A percentile compares a stretch with the other conserved stretches of the same genome.
These are phyloP conservation scores for Penicillium sp. DNA, from an alignment of 2,329 filamentous ascomycete species.

Conservation along the genomic window DNA sequence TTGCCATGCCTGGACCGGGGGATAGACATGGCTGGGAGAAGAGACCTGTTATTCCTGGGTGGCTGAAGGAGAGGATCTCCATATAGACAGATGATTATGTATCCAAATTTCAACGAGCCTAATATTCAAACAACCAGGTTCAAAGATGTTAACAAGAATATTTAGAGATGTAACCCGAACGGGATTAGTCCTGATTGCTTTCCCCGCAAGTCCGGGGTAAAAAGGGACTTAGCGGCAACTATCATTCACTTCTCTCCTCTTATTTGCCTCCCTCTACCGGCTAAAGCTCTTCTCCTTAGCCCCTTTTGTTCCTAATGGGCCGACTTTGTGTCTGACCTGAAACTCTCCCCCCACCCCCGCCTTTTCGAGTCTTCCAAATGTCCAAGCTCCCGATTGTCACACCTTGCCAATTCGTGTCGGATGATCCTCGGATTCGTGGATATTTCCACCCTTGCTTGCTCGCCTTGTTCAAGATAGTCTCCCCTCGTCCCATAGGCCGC, in stretches of 20 bases:
- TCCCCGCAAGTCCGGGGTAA: slow-evolving; percentile 10
- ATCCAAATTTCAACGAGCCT: background rate
- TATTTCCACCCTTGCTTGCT: slow-evolving; percentile 11
- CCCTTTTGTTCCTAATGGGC: background rate
- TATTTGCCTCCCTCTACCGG: background rate
- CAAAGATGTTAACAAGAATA: no score
- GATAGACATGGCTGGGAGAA: slow-evolving; percentile 65
- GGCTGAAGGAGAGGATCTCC: slow-evolving; percentile 59
- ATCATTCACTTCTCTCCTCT: background rate
- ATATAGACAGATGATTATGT: background rate
- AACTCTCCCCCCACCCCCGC: slow-evolving; percentile 3
- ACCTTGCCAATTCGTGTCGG: background rate
- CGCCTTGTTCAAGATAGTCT: slow-evolving; percentile 11
- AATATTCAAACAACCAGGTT: background rate
- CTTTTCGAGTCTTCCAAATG: background rate
- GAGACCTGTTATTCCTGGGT: slow-evolving; percentile 60
- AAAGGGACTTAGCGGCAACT: background rate
- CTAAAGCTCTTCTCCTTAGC: background rate
- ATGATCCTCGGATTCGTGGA: slow-evolving; percentile 26
- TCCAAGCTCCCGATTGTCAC: background rate
- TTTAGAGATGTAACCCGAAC: background rate
- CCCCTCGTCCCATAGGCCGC: slow-evolving; percentile 8
- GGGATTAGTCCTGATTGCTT: background rate
- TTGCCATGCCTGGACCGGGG: slow-evolving; percentile 62
- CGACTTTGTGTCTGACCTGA: background rate